A percentile compares a stretch with the other conserved stretches of the same genome.
These are phyloP conservation scores for Fraxinus floribunda DNA, from an alignment of 305 asterid genomes.

Conservation along the genomic window DNA sequence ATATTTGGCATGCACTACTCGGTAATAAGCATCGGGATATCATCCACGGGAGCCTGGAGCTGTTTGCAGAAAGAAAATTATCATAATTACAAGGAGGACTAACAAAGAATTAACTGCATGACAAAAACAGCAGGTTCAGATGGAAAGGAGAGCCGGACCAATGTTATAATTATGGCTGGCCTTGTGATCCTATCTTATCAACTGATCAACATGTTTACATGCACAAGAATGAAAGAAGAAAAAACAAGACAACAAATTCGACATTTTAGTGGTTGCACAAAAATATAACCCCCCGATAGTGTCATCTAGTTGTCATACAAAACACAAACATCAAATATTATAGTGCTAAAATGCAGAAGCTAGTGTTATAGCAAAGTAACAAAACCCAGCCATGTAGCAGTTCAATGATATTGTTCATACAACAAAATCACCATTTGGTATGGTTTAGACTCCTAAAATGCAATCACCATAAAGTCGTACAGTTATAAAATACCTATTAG, in stretches of 20 bases:
- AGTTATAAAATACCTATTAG: neutral
- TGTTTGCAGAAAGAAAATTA: conserved; percentile 20
- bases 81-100: neutral
- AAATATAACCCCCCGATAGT: neutral
- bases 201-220: neutral
- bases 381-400: neutral
- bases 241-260: neutral
- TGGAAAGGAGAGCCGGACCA: neutral
- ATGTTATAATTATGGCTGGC: neutral
- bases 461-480: neutral
- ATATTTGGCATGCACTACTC: conserved; percentile 40
- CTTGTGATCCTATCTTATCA: neutral
- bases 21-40: conserved; percentile 50
- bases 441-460: neutral
- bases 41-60: conserved; percentile 46
- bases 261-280: neutral
- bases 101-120: neutral
- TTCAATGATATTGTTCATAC: neutral
- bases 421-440: neutral
- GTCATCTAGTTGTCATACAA: neutral
- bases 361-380: neutral
- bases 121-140: neutral
- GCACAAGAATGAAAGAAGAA: neutral
- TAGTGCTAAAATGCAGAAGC: neutral
- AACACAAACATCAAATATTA: neutral